phyloP scores from a whole-genome alignment of 1,139 yeast genomes.

The Candida anutae region DNA sequence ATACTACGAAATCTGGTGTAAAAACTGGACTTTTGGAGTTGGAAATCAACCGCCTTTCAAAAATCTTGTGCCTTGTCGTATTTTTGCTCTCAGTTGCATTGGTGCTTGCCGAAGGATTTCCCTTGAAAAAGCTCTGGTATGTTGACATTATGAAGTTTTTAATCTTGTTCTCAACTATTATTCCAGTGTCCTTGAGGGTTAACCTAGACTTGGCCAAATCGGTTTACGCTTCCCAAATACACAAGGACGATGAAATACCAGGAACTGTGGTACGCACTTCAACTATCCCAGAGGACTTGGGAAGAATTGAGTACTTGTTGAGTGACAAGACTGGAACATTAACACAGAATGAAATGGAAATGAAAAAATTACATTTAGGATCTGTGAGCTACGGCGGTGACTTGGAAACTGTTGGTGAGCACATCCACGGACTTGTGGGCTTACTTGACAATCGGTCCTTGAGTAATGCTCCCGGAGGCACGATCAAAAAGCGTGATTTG shows the following conservation, averaged over 20 bases:
- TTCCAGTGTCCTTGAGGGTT: conserved; percentile 92
- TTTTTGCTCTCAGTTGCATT: conserved; percentile 68
- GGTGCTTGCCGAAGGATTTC: conserved; percentile 76
- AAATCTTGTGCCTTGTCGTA: conserved; percentile 81
- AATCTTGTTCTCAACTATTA: conserved; percentile 87
- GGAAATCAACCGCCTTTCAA: conserved; percentile 84
- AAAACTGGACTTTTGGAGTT: conserved; percentile 85
- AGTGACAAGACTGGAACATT: conserved; percentile 97
- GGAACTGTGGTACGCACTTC: conserved; percentile 93
- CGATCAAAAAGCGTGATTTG: conserved; percentile 45
- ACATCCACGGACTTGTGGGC: conserved; percentile 33
- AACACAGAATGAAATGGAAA: conserved; percentile 97
- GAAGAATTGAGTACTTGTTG: conserved; percentile 85
- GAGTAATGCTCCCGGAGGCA: conserved; percentile 20
- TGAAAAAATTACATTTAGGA: conserved; percentile 88
- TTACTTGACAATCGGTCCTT: conserved; percentile 14
- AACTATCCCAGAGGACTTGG: conserved; percentile 96
- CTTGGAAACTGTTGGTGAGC: conserved; percentile 77
- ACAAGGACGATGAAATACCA: conserved; percentile 72
- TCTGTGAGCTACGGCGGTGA: conserved; percentile 88
- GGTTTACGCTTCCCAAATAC: conserved; percentile 92
- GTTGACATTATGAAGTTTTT: conserved; percentile 83
- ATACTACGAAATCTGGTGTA: conserved; percentile 83
- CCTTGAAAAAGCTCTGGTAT: conserved; percentile 62
- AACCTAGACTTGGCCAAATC: conserved; percentile 93